These are phyloP conservation scores for Amanita jacksonii DNA, from an alignment of 768 basidiomycete genomes.

Conservation along the genomic window DNA sequence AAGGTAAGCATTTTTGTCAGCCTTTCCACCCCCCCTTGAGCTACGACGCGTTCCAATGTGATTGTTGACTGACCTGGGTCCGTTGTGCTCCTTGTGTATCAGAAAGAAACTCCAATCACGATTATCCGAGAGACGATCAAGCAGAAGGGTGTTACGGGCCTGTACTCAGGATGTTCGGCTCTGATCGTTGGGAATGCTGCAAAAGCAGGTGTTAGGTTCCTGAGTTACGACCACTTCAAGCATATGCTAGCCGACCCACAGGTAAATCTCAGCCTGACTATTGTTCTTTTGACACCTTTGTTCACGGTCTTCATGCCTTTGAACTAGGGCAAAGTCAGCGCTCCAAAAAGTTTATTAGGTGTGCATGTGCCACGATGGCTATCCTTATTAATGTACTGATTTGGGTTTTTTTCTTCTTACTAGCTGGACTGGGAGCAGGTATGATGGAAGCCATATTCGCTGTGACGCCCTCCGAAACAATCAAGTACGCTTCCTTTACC, in stretches of 20 bases:
- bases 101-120: conserved; percentile 58
- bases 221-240: conserved; percentile 93
- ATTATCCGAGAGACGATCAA: conserved; percentile 70
- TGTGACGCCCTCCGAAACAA: conserved; percentile 96
- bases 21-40: too few relatives aligned
- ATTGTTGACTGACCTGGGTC: too few relatives aligned
- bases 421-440: conserved; percentile 80
- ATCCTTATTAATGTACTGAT: not conserved
- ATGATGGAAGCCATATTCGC: conserved; percentile 90
- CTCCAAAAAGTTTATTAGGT: conserved; percentile 80
- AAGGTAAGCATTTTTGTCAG: conserved; percentile 32
- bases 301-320: too few relatives aligned
- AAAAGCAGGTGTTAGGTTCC: conserved; percentile 95
- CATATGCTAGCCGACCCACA: conserved; percentile 69
- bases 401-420: not conserved
- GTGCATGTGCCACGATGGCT: conserved; percentile 4
- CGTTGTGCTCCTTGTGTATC: not conserved
- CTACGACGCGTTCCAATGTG: too few relatives aligned
- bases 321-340: conserved; percentile 93
- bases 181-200: conserved; percentile 84
- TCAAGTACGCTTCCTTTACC: conserved; percentile 79
- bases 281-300: not conserved
- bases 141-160: conserved; percentile 66
- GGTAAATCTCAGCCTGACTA: conserved; percentile 32
- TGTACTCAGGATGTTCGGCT: conserved; percentile 92